These are phyloP conservation scores for Trametes cubensis DNA, from an alignment of 768 basidiomycete genomes.

Conservation along the genomic window DNA sequence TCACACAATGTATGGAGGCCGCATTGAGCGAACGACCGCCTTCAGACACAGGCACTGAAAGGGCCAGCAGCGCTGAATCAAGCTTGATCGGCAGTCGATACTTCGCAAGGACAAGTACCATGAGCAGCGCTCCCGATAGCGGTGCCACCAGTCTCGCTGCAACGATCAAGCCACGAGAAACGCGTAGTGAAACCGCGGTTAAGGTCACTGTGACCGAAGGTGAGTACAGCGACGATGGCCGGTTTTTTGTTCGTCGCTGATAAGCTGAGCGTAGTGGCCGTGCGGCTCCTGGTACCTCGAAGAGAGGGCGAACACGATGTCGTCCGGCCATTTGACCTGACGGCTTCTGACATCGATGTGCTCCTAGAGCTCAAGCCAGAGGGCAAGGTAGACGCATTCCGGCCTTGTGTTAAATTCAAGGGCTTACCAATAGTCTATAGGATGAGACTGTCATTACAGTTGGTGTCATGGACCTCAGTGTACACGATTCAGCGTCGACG, in stretches of 20 bases:
- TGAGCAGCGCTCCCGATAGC: slow-evolving; percentile 43
- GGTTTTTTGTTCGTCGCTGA: background rate
- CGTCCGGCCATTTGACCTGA: slow-evolving; percentile 53
- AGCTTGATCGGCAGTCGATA: slow-evolving; percentile 82
- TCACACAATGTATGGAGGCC: slow-evolving; percentile 68
- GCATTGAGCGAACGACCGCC: slow-evolving; percentile 31
- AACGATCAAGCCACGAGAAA: slow-evolving; percentile 20
- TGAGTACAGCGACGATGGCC: slow-evolving; percentile 4
- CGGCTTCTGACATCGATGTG: slow-evolving; percentile 62
- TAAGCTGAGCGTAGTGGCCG: slow-evolving; percentile 31
- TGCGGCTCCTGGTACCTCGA: slow-evolving; percentile 57
- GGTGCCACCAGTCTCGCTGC: slow-evolving; percentile 35
- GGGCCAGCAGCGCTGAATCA: slow-evolving; percentile 51
- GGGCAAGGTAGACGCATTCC: slow-evolving; percentile 56
- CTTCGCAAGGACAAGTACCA: slow-evolving; percentile 50
- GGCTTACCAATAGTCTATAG: slow-evolving; percentile 38
- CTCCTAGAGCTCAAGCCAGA: slow-evolving; percentile 70
- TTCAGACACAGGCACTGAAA: slow-evolving; percentile 32
- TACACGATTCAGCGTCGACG: slow-evolving; percentile 50
- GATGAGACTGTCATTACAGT: slow-evolving; percentile 72
- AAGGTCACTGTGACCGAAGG: slow-evolving; percentile 50
- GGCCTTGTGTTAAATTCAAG: background rate
- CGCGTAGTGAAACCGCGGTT: slow-evolving; percentile 47
- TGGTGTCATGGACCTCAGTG: slow-evolving; percentile 59
- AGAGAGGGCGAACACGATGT: slow-evolving; percentile 31